Base-by-base conservation (phyloP, 2,329 filamentous ascomycete species). In the Alternaria conjuncta region DNA sequence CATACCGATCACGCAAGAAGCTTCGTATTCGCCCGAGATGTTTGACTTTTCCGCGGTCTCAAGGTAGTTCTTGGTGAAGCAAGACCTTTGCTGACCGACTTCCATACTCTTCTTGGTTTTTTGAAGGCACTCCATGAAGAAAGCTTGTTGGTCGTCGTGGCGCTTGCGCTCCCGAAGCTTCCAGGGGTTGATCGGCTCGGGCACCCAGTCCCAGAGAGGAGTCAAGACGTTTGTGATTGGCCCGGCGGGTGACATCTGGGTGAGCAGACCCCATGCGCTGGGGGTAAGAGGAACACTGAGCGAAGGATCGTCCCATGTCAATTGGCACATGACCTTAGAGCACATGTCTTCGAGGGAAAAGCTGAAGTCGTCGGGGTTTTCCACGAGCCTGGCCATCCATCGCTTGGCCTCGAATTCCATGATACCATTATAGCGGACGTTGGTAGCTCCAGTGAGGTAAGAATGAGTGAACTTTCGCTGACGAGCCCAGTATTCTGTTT, bases 141-240 rank as follows among this genome's bases (percentile, higher is more conserved):
- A 86, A 0, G 74, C 81, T 63, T 86, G 82, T 63, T 87, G 85
- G 41, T 83, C 81, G 47, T 86, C 85, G 66, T 86, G 85, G 20
- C 85, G 81, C 71, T 84, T 85, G 44, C 79, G 80, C 71, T 87
- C 85, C 7, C 83, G 82, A 13, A 77, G 78, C 73, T 86, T 86
- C 85, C 85, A 87, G 1, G 85, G 85, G 66, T 87, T 87, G 49
- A 86, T 78, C 13, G 75, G 66, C 60, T 79, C 75, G 2, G 85
- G 85, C 1, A 87, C 71, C 58, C 66, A 74, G 61, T 86, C 81
- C 85, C 85, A 87, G 0, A 88, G 79, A 5, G 85, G 85, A 4
- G 85, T 86, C 44, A 87, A 57, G 5, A 87, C 82, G 63, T 87
- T 87, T n/a, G 85, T 87, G 65, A 88, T 84, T 1, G 86, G 85